Percentiles rank a stretch among this genome's conserved stretches.
phyloP scores from a whole-genome alignment of 2,329 filamentous ascomycete genomes.

The Aspergillus sp. region DNA sequence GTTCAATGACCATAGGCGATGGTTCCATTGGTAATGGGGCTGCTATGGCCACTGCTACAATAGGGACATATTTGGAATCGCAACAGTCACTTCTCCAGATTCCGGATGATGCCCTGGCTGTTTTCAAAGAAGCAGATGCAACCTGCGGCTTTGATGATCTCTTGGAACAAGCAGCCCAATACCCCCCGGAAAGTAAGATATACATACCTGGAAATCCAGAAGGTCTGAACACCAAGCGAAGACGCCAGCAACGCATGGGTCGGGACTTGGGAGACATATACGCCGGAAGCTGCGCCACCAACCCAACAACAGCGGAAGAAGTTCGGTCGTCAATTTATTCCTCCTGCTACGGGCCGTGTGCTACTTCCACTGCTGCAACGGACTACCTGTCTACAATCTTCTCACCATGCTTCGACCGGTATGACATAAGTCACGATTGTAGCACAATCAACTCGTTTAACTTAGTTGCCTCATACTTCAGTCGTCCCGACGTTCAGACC shows the following conservation, averaged over 20 bases:
- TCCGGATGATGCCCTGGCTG: constrained; percentile 26
- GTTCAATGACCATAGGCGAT: constrained; percentile 38
- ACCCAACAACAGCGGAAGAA: constrained; percentile 24
- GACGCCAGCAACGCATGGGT: not conserved
- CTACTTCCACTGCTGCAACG: constrained; percentile 35
- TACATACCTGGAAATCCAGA: constrained; percentile 33
- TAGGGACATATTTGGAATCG: constrained; percentile 28
- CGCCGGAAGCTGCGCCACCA: constrained; percentile 23
- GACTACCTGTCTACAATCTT: constrained; percentile 28
- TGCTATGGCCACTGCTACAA: constrained; percentile 33
- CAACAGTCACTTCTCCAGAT: constrained; percentile 26
- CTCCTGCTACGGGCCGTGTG: constrained; percentile 37
- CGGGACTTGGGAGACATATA: constrained; percentile 14
- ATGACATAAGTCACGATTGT: constrained; percentile 37
- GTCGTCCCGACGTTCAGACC: constrained; percentile 33
- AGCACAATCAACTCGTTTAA: constrained; percentile 23
- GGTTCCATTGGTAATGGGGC: constrained; percentile 37
- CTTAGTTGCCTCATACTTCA: constrained; percentile 32
- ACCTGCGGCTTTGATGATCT: constrained; percentile 33
- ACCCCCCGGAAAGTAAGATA: constrained; percentile 32
- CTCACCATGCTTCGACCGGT: constrained; percentile 32
- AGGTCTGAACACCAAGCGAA: constrained; percentile 27
- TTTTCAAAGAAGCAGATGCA: constrained; percentile 31
- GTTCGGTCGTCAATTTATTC: constrained; percentile 33
- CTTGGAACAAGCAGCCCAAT: constrained; percentile 26